Percentiles rank a stretch among this genome's conserved stretches.
Evolutionary conservation across 768 basidiomycete genomes (phyloP).

Genomic region (Leccinum ochraceum): DNA sequence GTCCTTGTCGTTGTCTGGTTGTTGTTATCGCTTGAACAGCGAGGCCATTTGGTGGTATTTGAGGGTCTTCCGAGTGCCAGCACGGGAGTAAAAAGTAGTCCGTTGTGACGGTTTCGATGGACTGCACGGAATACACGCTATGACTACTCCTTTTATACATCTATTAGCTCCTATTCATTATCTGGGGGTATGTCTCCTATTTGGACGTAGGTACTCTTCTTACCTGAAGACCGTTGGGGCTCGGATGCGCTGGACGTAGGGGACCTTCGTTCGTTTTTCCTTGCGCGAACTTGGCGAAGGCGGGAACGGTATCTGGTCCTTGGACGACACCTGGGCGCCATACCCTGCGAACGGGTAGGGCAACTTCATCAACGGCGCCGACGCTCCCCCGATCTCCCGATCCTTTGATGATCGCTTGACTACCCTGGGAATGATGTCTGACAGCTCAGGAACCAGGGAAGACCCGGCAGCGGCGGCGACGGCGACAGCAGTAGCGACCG

Average conservation of each 20-base stretch:
- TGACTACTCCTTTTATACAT: too few relatives aligned
- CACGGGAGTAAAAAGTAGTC: slow-evolving; percentile 35
- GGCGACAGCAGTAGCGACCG: background rate
- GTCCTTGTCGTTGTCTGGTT: background rate
- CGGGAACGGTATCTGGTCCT: slow-evolving; percentile 76
- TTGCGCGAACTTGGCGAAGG: slow-evolving; percentile 52
- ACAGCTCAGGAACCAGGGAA: slow-evolving; percentile 33
- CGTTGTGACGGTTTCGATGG: too few relatives aligned
- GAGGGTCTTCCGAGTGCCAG: slow-evolving; percentile 30
- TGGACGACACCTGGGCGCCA: slow-evolving; percentile 60
- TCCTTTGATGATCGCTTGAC: slow-evolving; percentile 51
- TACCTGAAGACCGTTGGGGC: slow-evolving; percentile 34
- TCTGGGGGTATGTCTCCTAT: too few relatives aligned
- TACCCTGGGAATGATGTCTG: slow-evolving; percentile 46
- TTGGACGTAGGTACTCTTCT: too few relatives aligned
- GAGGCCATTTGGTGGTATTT: background rate
- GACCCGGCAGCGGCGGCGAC: slow-evolving; percentile 1
- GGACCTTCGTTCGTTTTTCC: slow-evolving; percentile 36
- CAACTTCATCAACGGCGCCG: slow-evolving; percentile 48
- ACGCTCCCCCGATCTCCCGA: slow-evolving; percentile 39
- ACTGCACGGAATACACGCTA: too few relatives aligned
- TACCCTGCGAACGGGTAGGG: slow-evolving; percentile 74
- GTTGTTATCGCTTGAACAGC: slow-evolving; percentile 19
- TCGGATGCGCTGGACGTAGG: slow-evolving; percentile 28
- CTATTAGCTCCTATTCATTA: too few relatives aligned